Conservation (phyloP, 306 rosid species). For the Corylus avellana region DNA sequence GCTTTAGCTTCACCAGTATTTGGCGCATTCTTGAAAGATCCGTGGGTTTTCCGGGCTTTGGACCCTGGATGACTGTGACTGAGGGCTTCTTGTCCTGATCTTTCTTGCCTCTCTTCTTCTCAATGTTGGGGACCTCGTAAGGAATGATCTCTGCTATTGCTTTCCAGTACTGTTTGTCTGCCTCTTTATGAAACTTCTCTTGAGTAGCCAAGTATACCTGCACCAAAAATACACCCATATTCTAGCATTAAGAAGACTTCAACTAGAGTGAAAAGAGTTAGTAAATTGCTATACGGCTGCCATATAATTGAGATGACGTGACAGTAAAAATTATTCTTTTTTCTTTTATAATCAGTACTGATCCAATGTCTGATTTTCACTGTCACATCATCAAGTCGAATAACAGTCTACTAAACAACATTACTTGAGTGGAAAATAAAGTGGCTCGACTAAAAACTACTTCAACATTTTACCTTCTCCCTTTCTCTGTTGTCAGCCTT, state of each 20-base stretch:
- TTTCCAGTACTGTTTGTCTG: conserved; percentile 97
- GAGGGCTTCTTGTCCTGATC: conserved; percentile 96
- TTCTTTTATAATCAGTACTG: too few relatives aligned
- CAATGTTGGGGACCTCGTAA: conserved; percentile 88
- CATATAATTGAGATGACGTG: too few relatives aligned
- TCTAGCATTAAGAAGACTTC: conserved; percentile 13
- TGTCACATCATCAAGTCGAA: too few relatives aligned
- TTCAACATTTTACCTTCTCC: conserved; percentile 68
- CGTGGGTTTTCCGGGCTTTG: conserved; percentile 97
- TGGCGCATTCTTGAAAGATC: conserved; percentile 95
- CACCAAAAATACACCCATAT: conserved; percentile 23
- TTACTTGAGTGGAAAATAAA: not conserved
- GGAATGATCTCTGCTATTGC: conserved; percentile 95
- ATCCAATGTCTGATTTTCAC: too few relatives aligned
- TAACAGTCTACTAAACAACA: too few relatives aligned
- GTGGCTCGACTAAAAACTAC: not conserved
- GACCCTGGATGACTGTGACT: conserved; percentile 86
- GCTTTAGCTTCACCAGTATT: conserved; percentile 88
- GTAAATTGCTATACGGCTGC: too few relatives aligned
- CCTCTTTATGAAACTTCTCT: conserved; percentile 96
- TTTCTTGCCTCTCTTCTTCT: conserved; percentile 93
- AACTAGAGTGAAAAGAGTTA: not conserved
- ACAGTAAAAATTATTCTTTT: too few relatives aligned
- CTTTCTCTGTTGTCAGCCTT: conserved; percentile 85
- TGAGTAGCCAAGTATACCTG: conserved; percentile 77